phyloP scores from a whole-genome alignment of 2,329 filamentous ascomycete genomes.

The Xylariales sp. region DNA sequence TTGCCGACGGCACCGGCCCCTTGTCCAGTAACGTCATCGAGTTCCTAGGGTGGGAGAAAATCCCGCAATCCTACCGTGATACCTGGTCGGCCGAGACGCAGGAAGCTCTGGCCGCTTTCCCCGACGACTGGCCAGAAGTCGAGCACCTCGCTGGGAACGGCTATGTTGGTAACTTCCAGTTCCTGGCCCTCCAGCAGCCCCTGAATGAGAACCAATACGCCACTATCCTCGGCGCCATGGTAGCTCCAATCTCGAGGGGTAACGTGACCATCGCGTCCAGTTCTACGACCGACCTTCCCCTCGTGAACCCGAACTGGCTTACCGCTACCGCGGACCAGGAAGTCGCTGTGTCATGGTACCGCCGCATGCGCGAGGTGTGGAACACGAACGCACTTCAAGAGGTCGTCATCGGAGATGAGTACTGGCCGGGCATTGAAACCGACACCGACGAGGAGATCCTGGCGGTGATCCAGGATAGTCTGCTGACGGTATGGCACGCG shows the following conservation, averaged over 20 bases:
- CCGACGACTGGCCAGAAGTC: constrained; percentile 13
- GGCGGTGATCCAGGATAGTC: constrained; percentile 6
- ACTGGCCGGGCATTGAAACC: constrained; percentile 11
- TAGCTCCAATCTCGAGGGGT: constrained; percentile 34
- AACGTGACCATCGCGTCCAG: constrained; percentile 30
- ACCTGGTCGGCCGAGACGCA: constrained; percentile 11
- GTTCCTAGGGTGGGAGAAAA: constrained; percentile 25
- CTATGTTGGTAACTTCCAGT: constrained; percentile 11
- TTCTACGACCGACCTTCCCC: constrained; percentile 28
- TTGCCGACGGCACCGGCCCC: constrained; percentile 23
- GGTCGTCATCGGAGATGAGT: constrained; percentile 8
- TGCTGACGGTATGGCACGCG: constrained; percentile 13
- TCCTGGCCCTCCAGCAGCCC: constrained; percentile 11
- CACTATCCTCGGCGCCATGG: constrained; percentile 30
- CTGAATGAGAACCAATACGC: constrained; percentile 10
- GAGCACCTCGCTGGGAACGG: constrained; percentile 11
- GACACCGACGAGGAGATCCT: constrained; percentile 11
- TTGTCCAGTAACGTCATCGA: constrained; percentile 19
- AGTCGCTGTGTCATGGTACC: constrained; percentile 34
- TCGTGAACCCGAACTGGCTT: constrained; percentile 37
- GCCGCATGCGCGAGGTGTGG: constrained; percentile 29
- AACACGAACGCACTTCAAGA: constrained; percentile 3
- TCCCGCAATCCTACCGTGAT: constrained; percentile 18
- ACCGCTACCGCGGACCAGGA: constrained; percentile 32
- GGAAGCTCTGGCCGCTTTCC: constrained; percentile 49